phyloP scores from a whole-genome alignment of 225 moss, liverwort and hornwort genomes.

The Rhytidiadelphus loreus region DNA sequence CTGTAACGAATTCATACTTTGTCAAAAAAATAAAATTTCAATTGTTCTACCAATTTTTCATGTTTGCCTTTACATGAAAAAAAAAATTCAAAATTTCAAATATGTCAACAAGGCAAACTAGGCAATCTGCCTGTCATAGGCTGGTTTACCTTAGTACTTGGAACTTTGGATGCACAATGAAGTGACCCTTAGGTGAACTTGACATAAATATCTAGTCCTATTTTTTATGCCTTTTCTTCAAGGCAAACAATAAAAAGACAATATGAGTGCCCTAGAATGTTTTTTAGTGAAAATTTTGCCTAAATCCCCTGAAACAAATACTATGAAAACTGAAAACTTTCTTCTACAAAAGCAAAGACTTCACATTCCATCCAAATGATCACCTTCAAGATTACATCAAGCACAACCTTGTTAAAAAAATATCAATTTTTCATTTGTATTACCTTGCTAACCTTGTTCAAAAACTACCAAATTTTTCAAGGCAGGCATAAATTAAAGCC shows the following conservation, averaged over 20 bases:
- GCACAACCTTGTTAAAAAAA: neutral
- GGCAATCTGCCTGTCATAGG: no score
- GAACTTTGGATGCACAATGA: neutral
- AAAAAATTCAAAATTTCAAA: no score
- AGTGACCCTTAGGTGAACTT: accelerated
- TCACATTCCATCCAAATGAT: neutral
- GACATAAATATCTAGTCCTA: neutral
- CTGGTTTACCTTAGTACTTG: no score
- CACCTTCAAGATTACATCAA: neutral
- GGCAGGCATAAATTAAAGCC: no score
- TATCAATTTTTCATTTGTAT: neutral
- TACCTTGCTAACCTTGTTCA: neutral
- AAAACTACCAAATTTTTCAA: neutral
- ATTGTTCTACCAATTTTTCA: no score
- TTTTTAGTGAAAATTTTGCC: neutral
- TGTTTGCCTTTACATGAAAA: no score
- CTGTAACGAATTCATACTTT: no score
- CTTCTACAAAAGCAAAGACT: neutral
- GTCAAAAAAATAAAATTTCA: no score
- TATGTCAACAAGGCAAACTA: no score
- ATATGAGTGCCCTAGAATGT: neutral
- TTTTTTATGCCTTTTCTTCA: neutral
- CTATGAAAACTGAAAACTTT: no score
- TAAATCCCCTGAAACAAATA: no score
- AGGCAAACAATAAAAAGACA: neutral